phyloP scores from a whole-genome alignment of 2,329 filamentous ascomycete genomes.

The Pseudogymnoascus sp. region DNA sequence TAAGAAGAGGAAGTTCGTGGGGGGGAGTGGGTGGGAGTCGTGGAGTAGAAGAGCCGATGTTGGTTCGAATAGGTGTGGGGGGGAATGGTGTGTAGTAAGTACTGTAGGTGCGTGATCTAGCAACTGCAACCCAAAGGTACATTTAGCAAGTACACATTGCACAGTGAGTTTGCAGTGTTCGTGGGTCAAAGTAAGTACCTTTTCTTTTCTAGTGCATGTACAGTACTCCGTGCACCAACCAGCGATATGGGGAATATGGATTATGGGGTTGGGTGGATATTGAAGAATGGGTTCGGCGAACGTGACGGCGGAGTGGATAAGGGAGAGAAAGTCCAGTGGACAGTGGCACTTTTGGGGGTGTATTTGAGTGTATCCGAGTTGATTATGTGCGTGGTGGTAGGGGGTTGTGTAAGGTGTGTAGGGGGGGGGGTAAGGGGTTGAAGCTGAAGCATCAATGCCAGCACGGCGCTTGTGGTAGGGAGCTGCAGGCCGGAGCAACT shows the following conservation, averaged over 20 bases:
- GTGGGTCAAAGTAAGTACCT: not conserved
- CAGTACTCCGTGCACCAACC: not conserved
- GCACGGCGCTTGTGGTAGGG: not conserved
- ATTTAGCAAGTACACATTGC: not conserved
- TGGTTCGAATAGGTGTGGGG: not conserved
- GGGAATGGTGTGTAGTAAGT: not conserved
- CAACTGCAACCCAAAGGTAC: not conserved
- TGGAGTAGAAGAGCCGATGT: constrained; percentile 1
- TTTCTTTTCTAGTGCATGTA: not conserved
- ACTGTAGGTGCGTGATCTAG: not conserved
- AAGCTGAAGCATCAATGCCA: constrained; percentile 3
- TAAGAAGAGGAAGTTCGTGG: not conserved
- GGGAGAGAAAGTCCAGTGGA: not conserved
- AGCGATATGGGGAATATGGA: not conserved
- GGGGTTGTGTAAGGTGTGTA: not conserved
- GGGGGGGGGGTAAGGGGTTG: not conserved
- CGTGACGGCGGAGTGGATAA: not conserved
- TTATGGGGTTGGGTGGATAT: not conserved
- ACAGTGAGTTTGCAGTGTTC: not conserved
- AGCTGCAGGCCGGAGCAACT: not conserved
- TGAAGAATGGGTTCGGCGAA: not conserved
- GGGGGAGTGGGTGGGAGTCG: not conserved
- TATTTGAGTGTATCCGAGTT: no score
- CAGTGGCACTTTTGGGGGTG: not conserved
- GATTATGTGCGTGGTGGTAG: not conserved